Base-by-base conservation (phyloP, 2,329 filamentous ascomycete genomes). In the Penicillium carneum region DNA sequence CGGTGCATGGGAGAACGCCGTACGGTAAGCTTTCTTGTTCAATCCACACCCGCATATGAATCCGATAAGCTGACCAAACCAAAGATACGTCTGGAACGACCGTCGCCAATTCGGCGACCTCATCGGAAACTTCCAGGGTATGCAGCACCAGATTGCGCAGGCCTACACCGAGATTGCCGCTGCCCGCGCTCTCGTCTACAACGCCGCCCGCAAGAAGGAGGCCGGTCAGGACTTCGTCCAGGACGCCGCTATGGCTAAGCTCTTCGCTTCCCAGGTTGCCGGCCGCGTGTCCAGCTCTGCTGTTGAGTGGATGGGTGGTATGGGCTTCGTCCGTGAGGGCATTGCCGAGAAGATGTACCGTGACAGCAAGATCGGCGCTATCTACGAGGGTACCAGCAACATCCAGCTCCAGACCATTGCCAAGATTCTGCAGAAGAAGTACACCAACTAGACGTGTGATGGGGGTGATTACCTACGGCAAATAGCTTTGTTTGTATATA, bases 271-370 rank as follows among this genome's bases (percentile, higher is more conserved):
- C 4, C 95, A 99, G 81, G 92, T 99, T 34, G 95, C 95, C 0
- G 91, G 91, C 20, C 88, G 87, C 57, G 94, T 99, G 20, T 90
- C 90, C 57, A 88, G 93, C 7, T 85, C 90, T 50, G 95, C 94
- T 0, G 88, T 99, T 31, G 95, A 99, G 82, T 99, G 95, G 95
- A 98, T 98, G 94, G 95, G 95, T 49, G 95, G 95, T 45, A 98
- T 99, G 95, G 95, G 95, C 47, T 99, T 99, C 72, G 95, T 99
- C 16, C 84, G 95, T 46, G 95, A 99, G 79, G 95, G 95, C 0
- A 88, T 97, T 61, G 95, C 95, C 0, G 95, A 99, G 87, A 99
- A 99, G 87, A 97, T 90, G 83, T 99, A 90, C 85, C 86, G 95
- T 48, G 95, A 99, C 78, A 95, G 91, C 84, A 99, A 98, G 89